phyloP scores from a whole-genome alignment of 139 green algal species.

The Chlorella sp. region DNA sequence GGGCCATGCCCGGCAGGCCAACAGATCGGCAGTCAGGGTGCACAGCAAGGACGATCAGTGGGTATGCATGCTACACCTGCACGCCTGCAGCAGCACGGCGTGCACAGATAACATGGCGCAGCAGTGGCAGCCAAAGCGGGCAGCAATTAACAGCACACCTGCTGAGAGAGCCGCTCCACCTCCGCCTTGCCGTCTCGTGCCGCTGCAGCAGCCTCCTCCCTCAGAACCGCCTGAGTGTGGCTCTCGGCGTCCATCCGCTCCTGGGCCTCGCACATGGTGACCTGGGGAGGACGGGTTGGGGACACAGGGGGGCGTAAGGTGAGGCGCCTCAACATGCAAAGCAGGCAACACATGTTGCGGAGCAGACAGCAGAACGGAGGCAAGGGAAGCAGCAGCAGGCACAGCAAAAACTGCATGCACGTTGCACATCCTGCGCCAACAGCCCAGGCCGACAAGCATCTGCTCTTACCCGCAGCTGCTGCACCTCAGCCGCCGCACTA shows the following conservation, averaged over 20 bases:
- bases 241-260: background rate
- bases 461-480: background rate
- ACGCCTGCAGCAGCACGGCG: no score
- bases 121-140: no score
- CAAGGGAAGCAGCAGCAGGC: no score
- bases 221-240: background rate
- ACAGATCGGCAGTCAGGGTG: background rate
- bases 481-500: background rate
- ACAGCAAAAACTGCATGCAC: no score
- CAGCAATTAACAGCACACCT: background rate
- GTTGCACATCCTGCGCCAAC: no score
- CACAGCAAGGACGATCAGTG: no score
- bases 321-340: background rate
- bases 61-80: no score
- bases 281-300: background rate
- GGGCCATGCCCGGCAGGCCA: background rate
- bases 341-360: background rate
- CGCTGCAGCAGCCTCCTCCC: background rate
- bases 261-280: background rate
- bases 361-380: no score
- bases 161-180: slow-evolving; percentile 2
- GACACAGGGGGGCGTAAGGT: background rate
- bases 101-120: background rate
- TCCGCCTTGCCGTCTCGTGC: background rate
- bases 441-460: no score